Evolutionary conservation across 805 yeast genomes (phyloP), one percentile per base, ranked within the genome.

Genomic region (Aciculoconidium aculeatum): DNA sequence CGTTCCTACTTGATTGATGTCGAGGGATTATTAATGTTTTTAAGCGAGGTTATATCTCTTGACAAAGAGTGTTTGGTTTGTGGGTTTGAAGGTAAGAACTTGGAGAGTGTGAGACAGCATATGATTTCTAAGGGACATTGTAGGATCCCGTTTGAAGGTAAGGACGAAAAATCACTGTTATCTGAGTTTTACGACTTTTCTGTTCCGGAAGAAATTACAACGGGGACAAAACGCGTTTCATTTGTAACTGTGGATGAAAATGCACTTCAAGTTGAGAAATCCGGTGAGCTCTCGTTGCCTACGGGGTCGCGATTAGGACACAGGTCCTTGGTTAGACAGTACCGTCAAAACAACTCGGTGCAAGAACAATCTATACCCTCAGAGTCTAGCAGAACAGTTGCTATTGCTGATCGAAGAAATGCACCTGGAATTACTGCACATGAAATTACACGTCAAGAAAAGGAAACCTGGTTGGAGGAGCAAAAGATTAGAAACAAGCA

Each of bases 231-330:
- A 41, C 38, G 37, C 7, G 65, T 58, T 18, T 43, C 55, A 2
- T 57, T 57, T 36, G 34, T 36, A 7, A 44, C 29, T 23, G 40
- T 41, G 8, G 43, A 42, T 3, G 55, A 50, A 7, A 33, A 35
- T 1, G 40, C 34, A 30, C 11, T 30, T 20, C 39, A 30, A n/a
- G 51, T 71, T n/a, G 80, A 74, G 46, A 65, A 57, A 31, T 68
- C 69, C 6, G 86, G 86, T 4, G 86, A 82, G 45, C 55, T 87
- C 22, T 69, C 75, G 3, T 63, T 88, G 24, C 92, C 95, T 2
- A 71, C 80, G 12, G 96, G 96, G 2, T 58, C 75, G 4, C 74
- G 77, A 26, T 73, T 83, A 1, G 95, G 95, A 1, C 96, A 90
- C 53, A 67, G 97, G 40, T 67, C 87, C 1, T 62, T 83, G 45